Conservation (phyloP, 83 land plant species). For the Isoetes engelmannii region DNA sequence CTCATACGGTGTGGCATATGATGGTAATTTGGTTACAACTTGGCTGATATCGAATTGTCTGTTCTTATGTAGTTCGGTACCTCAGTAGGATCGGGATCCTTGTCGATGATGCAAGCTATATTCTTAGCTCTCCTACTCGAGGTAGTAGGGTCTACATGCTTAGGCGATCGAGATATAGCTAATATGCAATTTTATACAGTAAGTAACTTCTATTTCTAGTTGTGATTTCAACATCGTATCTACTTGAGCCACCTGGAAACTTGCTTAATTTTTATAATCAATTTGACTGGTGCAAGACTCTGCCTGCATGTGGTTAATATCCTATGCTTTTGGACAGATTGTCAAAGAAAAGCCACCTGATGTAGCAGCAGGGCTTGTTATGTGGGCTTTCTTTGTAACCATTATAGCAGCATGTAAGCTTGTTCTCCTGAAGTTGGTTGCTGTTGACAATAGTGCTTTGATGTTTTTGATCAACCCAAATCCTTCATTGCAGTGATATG, state of each 20-base stretch:
- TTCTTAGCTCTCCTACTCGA: conserved; percentile 23
- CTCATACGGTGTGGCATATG: neutral
- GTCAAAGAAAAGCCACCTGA: conserved; percentile 15
- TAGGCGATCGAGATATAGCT: conserved; percentile 18
- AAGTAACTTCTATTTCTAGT: neutral
- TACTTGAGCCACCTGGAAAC: neutral
- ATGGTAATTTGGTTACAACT: neutral
- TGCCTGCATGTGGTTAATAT: neutral
- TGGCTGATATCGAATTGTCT: neutral
- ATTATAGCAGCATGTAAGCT: conserved; percentile 28
- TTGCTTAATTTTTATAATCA: neutral
- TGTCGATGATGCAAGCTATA: conserved; percentile 22
- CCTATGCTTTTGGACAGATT: conserved; percentile 15
- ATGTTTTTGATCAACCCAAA: neutral
- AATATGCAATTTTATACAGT: conserved; percentile 2
- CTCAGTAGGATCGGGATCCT: conserved; percentile 28
- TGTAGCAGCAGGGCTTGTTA: conserved; percentile 15
- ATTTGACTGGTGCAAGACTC: neutral
- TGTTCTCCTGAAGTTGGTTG: neutral
- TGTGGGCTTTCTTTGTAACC: conserved; percentile 35
- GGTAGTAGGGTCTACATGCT: conserved; percentile 18
- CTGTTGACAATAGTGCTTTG: neutral
- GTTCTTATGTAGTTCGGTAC: conserved; percentile 24
- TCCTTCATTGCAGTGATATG: conserved; percentile 23
- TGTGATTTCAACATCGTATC: neutral